These are phyloP conservation scores for Curvularia sp. DNA, from an alignment of 2,329 filamentous ascomycete species.

Conservation along the genomic window DNA sequence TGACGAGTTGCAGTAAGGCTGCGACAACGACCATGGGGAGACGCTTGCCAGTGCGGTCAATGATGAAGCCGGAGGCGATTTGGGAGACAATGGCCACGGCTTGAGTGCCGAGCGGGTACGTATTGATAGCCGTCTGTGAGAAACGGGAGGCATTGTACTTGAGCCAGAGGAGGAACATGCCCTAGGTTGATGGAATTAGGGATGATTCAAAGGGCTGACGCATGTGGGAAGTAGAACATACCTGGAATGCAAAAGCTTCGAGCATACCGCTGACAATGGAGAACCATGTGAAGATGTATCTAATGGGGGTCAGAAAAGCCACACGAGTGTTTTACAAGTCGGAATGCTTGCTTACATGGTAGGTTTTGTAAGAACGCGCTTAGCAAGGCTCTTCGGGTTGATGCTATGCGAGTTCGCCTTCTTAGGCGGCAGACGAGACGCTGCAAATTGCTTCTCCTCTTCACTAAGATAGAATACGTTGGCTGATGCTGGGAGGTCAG, in stretches of 20 bases:
- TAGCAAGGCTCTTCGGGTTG: slow-evolving; percentile 23
- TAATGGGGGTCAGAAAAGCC: slow-evolving; percentile 16
- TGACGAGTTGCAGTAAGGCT: slow-evolving; percentile 42
- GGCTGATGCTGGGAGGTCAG: slow-evolving; percentile 30
- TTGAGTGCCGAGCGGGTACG: slow-evolving; percentile 65
- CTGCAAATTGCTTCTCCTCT: slow-evolving; percentile 29
- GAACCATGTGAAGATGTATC: slow-evolving; percentile 51
- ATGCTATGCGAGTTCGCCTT: slow-evolving; percentile 31
- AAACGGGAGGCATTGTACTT: slow-evolving; percentile 27
- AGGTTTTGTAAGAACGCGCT: slow-evolving; percentile 26
- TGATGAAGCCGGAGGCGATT: slow-evolving; percentile 45
- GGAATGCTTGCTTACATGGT: slow-evolving; percentile 19
- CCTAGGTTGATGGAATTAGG: slow-evolving; percentile 4
- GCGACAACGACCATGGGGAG: slow-evolving; percentile 46
- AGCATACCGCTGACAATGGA: slow-evolving; percentile 45
- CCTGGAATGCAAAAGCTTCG: slow-evolving; percentile 43
- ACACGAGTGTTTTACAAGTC: neutral
- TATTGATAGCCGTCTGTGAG: slow-evolving; percentile 60
- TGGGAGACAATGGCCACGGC: slow-evolving; percentile 63
- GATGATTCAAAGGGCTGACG: neutral
- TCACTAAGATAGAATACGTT: slow-evolving; percentile 22
- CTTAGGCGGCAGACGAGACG: slow-evolving; percentile 31
- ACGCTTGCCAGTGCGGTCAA: slow-evolving; percentile 46
- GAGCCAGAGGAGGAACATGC: slow-evolving; percentile 33
- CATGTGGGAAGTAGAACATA: neutral